Evolutionary conservation across 805 yeast genomes (phyloP).

Genomic region (Cyberlindnera xylosilytica): DNA sequence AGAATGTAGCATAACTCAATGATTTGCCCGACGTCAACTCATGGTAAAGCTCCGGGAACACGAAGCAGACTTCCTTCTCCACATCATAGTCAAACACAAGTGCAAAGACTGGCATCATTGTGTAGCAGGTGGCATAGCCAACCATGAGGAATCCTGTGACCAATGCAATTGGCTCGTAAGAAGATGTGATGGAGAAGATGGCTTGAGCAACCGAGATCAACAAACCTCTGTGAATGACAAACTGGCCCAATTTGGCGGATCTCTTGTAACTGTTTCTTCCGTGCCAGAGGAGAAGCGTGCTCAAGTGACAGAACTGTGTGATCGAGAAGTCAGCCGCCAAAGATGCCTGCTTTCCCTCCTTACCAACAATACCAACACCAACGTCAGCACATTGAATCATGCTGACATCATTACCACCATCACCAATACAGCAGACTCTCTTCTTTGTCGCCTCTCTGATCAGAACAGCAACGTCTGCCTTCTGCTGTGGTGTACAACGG

Average conservation of each 20-base stretch:
- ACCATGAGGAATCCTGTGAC: slow-evolving; percentile 98
- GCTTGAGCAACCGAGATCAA: slow-evolving; percentile 94
- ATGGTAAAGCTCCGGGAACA: slow-evolving; percentile 92
- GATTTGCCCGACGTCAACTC: slow-evolving; percentile 89
- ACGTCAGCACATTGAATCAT: slow-evolving; percentile 99
- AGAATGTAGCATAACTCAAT: slow-evolving; percentile 80
- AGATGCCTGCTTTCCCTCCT: slow-evolving; percentile 97
- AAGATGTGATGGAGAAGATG: slow-evolving; percentile 79
- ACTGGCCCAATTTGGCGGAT: slow-evolving; percentile 92
- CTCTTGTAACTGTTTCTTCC: slow-evolving; percentile 96
- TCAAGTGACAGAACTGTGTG: slow-evolving; percentile 84
- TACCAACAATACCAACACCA: slow-evolving; percentile 98
- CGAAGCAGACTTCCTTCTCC: slow-evolving; percentile 79
- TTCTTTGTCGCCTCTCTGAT: slow-evolving; percentile 79
- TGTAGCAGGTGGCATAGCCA: slow-evolving; percentile 94
- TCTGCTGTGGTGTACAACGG: slow-evolving; percentile 97
- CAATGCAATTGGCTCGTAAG: slow-evolving; percentile 90
- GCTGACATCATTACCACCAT: slow-evolving; percentile 98
- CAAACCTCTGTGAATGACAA: slow-evolving; percentile 94
- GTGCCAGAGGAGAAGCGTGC: slow-evolving; percentile 91
- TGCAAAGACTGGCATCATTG: slow-evolving; percentile 98
- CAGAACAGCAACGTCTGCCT: slow-evolving; percentile 86
- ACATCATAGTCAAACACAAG: slow-evolving; percentile 89
- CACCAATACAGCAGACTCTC: slow-evolving; percentile 97
- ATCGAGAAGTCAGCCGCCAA: slow-evolving; percentile 96